Conservation (phyloP, 306 rosid genomes). For the Glycine latifolia region DNA sequence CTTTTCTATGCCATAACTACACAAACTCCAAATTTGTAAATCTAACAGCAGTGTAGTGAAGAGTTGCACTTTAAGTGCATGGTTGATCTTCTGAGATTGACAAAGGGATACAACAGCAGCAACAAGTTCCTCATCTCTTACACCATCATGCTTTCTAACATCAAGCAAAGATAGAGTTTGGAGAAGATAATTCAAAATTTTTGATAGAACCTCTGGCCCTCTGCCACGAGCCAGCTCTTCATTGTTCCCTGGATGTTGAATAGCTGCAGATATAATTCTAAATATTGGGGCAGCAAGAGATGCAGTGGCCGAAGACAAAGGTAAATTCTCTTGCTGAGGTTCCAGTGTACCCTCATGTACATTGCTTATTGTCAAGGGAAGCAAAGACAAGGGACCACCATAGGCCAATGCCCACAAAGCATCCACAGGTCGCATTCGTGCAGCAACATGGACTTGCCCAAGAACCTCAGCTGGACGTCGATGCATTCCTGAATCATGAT, state of each 20-base stretch:
- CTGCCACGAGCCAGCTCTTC: slow-evolving; percentile 85
- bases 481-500: slow-evolving; percentile 67
- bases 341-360: slow-evolving; percentile 75
- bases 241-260: slow-evolving; percentile 83
- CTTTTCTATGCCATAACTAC: slow-evolving; percentile 95
- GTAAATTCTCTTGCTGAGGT: slow-evolving; percentile 67
- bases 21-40: slow-evolving; percentile 93
- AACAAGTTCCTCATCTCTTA: slow-evolving; percentile 90
- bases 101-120: slow-evolving; percentile 90
- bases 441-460: slow-evolving; percentile 97
- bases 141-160: slow-evolving; percentile 77
- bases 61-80: slow-evolving; percentile 88
- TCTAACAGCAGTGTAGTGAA: slow-evolving; percentile 86
- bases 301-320: slow-evolving; percentile 75
- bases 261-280: slow-evolving; percentile 65
- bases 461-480: slow-evolving; percentile 99
- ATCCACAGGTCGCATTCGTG: slow-evolving; percentile 87
- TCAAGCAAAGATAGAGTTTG: slow-evolving; percentile 81
- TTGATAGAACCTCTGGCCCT: slow-evolving; percentile 97
- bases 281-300: slow-evolving; percentile 65
- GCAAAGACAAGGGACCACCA: slow-evolving; percentile 98
- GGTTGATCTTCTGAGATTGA: slow-evolving; percentile 84
- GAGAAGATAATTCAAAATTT: slow-evolving; percentile 89
- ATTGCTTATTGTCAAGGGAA: slow-evolving; percentile 78
- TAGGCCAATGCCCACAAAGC: slow-evolving; percentile 95